Evolutionary conservation across 2,329 filamentous ascomycete species (phyloP), one percentile per base, ranked within the genome.

Genomic region (Rhytidhysteron rufulum): DNA sequence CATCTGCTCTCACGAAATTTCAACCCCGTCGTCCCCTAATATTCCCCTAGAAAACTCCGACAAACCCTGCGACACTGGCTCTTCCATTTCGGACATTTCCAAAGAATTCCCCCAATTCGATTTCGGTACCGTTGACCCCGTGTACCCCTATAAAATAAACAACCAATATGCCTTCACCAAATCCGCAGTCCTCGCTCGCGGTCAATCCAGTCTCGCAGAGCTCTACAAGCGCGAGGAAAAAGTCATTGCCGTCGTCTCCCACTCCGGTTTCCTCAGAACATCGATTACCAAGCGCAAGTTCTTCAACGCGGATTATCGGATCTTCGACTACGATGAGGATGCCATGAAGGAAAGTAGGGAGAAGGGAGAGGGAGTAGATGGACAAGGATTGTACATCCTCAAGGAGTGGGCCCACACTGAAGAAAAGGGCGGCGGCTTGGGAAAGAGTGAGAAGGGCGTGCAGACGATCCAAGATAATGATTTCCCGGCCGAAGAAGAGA

Each of bases 281-380:
- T 78, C 72, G 7, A 72, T 85, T 6, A 73, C 70, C 7, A 75
- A 79, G 31, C 54, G 59, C 17, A 51, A 58, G 39, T 69, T 63
- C 42, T 76, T 74, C 55, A 85, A 85, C 46, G 77, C 75, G 9
- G 82, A 85, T 51, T 85, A 80, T 58, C 73, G 82, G 10, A 66
- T 84, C 21, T 85, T 84, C 51, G 72, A 78, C 15, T 79, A 80
- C 48, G 69, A 61, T 2, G 62, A 62, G 4, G 62, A 57, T 3
- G 72, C 78, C 54, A 71, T 73, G 55, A 64, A 70, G 37, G 62
- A 63, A 48, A 73, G 66, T 10, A 53, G 50, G 38, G 55, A 54
- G 24, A 53, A 39, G 10, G 49, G 45, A 3, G 71, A 54, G 38
- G 52, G 72, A 75, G 55, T 69, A 66, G 54, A 68, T 68, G 40